Conservation (phyloP, 2,329 filamentous ascomycete genomes). For the Ambrosiella beaveri region DNA sequence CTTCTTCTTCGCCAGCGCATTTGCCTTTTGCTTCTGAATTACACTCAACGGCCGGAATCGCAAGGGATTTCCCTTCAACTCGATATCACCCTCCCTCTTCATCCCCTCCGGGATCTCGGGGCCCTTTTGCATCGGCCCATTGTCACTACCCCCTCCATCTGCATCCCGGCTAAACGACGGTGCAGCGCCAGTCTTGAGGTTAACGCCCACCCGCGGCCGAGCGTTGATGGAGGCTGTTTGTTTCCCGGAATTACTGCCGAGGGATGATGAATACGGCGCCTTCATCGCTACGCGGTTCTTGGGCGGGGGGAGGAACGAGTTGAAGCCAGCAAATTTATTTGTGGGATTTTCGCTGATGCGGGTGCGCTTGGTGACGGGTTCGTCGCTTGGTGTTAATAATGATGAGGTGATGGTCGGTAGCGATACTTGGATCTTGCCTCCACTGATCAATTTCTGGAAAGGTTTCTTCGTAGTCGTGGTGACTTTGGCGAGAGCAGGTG, state of each 20-base stretch:
- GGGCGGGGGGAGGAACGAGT: constrained; percentile 69
- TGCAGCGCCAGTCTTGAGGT: constrained; percentile 65
- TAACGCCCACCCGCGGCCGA: constrained; percentile 28
- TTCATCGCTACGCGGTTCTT: constrained; percentile 37
- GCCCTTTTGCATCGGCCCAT: constrained; percentile 16
- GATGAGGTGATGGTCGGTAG: constrained; percentile 40
- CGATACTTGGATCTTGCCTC: constrained; percentile 69
- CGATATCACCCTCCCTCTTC: constrained; percentile 45
- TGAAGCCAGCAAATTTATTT: constrained; percentile 62
- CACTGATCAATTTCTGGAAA: constrained; percentile 68
- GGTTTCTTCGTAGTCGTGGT: constrained; percentile 28
- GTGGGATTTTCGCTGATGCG: constrained; percentile 39
- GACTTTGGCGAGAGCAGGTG: constrained; percentile 19
- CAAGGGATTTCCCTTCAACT: constrained; percentile 59
- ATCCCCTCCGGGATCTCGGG: constrained; percentile 38
- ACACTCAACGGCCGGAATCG: constrained; percentile 86
- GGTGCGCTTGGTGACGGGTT: constrained; percentile 53
- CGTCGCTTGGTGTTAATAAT: constrained; percentile 12
- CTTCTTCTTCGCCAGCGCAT: constrained; percentile 43
- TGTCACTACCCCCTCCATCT: constrained; percentile 15
- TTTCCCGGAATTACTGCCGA: constrained; percentile 15
- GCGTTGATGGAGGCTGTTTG: not conserved
- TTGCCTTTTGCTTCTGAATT: constrained; percentile 39
- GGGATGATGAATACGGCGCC: not conserved
- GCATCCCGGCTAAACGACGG: constrained; percentile 55